Evolutionary conservation across 1,284 basidiomycete species (phyloP), one percentile per base, ranked within the genome.

Genomic region (Sanghuangporus baumii): DNA sequence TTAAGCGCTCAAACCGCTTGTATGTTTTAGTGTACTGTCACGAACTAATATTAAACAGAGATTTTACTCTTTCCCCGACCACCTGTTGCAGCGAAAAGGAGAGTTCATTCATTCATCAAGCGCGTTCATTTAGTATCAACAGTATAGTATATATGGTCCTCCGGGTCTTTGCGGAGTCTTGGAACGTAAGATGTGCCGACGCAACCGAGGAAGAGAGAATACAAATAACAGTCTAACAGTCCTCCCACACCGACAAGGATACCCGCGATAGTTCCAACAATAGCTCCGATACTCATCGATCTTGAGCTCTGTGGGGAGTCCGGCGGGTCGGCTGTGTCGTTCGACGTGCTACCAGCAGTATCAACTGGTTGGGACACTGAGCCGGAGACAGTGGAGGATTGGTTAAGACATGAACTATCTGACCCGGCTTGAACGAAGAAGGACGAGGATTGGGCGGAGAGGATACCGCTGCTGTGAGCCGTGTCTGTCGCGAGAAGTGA

Each of bases 191-290:
- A 60, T 48, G 12, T 54, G 56, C 8, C 55, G 50, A 9, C 61
- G 61, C 18, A 65, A 66, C 23, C 67, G 67, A 36, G 69, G 71
- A 50, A 67, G 65, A n/a, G 66, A 68, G 56, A 69, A 71, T 14
- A 67, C 69, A 9, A 69, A 50, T 38, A 71, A 20, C 36, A 73
- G 61, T 20, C 70, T 38, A 71, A 20, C 36, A 73, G 61, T 20
- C 70, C 51, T 20, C 68, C 51, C 18, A 71, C 67, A 18, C 67
- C 71, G 9, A 66, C 64, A 4, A 68, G 57, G 8, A 69, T 60
- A 38, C 68, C 70, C 1, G 65, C 67, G 8, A 72, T 66, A 14
- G 67, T 69, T 18, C 71, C 71, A 18, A 67, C 69, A 18, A 73
- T 57, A 3, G 68, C 71, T 18, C 65, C 68, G 7, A 66, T 57